These are phyloP conservation scores for Pestalotiopsis sp. DNA, from an alignment of 2,329 filamentous ascomycete species.

Conservation along the genomic window DNA sequence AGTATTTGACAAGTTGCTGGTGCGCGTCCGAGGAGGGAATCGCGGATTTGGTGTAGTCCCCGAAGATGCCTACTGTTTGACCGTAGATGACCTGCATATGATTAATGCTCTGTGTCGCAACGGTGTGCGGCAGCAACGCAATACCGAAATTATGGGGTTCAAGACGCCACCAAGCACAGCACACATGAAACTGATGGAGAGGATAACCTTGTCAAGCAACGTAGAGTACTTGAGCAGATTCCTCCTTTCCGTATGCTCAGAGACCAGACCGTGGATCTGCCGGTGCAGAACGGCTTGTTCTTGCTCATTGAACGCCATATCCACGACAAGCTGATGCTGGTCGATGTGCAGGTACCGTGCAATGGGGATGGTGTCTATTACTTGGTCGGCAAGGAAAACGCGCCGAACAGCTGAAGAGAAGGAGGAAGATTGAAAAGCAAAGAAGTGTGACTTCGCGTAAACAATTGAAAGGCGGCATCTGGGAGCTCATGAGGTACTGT, in stretches of 20 bases:
- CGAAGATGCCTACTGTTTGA: neutral
- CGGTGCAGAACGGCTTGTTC: neutral
- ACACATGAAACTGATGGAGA: neutral
- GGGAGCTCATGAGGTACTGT: no score
- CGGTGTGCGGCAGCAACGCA: neutral
- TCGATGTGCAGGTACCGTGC: no score
- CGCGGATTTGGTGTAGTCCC: neutral
- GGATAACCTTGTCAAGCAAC: neutral
- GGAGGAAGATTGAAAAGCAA: no score
- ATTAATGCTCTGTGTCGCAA: neutral
- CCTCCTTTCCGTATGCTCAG: neutral
- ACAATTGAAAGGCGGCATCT: no score
- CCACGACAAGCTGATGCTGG: neutral
- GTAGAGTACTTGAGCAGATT: neutral
- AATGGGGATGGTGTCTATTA: no score
- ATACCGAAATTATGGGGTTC: slow-evolving; percentile 1
- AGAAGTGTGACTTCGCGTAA: no score
- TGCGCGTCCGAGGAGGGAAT: neutral
- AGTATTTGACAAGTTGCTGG: neutral
- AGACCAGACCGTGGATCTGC: neutral
- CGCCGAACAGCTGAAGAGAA: no score
- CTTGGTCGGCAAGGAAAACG: no score
- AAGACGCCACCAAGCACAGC: neutral
- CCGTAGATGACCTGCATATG: slow-evolving; percentile 1
- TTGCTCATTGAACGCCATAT: neutral